phyloP scores from a whole-genome alignment of 352 stramenopile species.

The Pythium rishiriense region DNA sequence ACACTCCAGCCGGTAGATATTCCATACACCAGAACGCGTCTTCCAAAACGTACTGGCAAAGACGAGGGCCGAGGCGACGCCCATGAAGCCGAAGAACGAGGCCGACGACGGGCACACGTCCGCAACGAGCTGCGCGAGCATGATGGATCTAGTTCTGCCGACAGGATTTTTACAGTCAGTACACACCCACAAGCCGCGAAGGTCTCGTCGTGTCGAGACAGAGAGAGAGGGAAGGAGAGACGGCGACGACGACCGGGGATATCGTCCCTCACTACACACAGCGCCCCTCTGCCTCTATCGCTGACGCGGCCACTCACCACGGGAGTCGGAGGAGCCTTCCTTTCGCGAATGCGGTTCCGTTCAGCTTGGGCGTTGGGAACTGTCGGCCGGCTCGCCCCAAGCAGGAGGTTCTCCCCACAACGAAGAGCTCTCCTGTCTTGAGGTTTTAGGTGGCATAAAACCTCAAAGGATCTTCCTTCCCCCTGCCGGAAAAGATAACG shows the following conservation, averaged over 20 bases:
- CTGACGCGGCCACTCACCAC: constrained; percentile 5
- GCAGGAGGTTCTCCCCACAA: constrained; percentile 1
- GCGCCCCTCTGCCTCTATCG: constrained; percentile 23
- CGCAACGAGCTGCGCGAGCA: constrained; percentile 24
- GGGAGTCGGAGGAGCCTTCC: constrained; percentile 10
- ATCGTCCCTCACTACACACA: too few relatives aligned
- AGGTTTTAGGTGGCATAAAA: constrained; percentile 24
- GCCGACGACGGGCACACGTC: constrained; percentile 89
- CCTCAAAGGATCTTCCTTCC: constrained; percentile 5
- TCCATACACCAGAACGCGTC: too few relatives aligned
- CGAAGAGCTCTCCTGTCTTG: constrained; percentile 12
- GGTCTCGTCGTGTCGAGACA: too few relatives aligned
- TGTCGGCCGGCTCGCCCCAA: constrained; percentile 4
- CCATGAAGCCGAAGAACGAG: constrained; percentile 99
- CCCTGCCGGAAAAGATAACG: background rate
- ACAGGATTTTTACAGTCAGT: too few relatives aligned
- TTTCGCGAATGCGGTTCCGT: constrained; percentile 19
- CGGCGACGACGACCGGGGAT: too few relatives aligned
- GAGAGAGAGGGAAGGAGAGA: too few relatives aligned
- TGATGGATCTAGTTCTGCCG: too few relatives aligned
- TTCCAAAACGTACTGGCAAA: constrained; percentile 87
- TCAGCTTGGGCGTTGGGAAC: constrained; percentile 19
- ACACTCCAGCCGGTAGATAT: too few relatives aligned
- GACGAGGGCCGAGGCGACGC: constrained; percentile 93
- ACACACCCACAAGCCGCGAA: too few relatives aligned